Evolutionary conservation across 352 stramenopile species (phyloP).

Genomic region (Phytopythium helicoides): DNA sequence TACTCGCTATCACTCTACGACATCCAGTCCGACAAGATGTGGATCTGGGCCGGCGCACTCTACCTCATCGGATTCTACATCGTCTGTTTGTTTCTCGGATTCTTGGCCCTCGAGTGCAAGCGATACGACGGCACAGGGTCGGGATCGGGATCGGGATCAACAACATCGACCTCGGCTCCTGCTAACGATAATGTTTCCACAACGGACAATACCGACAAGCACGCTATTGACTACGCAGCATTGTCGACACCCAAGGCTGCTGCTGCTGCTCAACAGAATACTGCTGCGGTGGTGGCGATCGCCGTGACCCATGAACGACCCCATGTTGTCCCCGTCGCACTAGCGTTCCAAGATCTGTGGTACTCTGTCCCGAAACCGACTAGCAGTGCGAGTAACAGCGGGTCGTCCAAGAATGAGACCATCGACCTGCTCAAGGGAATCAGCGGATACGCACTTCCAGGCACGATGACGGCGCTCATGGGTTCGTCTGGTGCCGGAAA

Average conservation of each 20-base stretch:
- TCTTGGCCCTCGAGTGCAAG: slow-evolving; percentile 5
- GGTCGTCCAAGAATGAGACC: slow-evolving; percentile 13
- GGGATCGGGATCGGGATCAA: too few species aligned
- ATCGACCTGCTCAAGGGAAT: slow-evolving; percentile 64
- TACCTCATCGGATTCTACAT: slow-evolving; percentile 2
- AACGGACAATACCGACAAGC: neutral
- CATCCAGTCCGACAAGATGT: neutral
- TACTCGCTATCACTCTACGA: slow-evolving; percentile 5
- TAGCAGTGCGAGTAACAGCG: too few species aligned
- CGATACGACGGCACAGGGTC: neutral
- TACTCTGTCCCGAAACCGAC: slow-evolving; percentile 5
- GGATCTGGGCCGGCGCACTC: slow-evolving; percentile 1
- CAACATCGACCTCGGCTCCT: too few species aligned
- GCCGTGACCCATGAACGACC: neutral
- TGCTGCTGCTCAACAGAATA: neutral
- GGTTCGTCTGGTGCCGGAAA: slow-evolving; percentile 77
- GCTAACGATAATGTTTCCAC: neutral
- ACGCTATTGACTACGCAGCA: neutral
- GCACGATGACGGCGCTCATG: slow-evolving; percentile 54
- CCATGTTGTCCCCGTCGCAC: neutral
- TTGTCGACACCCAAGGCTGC: neutral
- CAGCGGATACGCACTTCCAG: slow-evolving; percentile 30
- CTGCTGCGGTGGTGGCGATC: neutral
- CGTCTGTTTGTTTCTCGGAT: neutral
- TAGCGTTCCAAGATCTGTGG: slow-evolving; percentile 10